Conservation (phyloP, 2,329 filamentous ascomycete genomes). For the Nemania sp. region DNA sequence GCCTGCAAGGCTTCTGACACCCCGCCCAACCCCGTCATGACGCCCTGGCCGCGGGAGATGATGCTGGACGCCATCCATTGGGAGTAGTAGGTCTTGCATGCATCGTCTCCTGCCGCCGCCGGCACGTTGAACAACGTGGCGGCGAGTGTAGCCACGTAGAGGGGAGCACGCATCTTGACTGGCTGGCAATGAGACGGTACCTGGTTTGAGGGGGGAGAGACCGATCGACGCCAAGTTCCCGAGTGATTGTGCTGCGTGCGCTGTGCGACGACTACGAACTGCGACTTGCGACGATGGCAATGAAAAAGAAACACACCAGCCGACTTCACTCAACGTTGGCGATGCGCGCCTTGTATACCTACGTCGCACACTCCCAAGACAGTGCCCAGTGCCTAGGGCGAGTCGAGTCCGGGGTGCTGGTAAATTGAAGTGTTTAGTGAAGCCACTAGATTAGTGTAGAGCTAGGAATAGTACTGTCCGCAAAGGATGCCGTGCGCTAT, state of each 20-base stretch:
- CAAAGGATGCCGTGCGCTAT: background rate
- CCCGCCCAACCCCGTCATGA: slow-evolving; percentile 49
- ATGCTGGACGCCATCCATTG: slow-evolving; percentile 51
- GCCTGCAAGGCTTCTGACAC: slow-evolving; percentile 50
- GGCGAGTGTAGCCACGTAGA: slow-evolving; percentile 34
- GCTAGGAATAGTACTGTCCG: slow-evolving; percentile 1
- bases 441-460: slow-evolving; percentile 18
- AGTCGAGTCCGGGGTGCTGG: slow-evolving; percentile 19
- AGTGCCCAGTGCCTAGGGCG: background rate
- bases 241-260: background rate
- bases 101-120: slow-evolving; percentile 6
- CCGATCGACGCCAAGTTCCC: background rate
- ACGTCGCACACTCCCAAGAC: background rate
- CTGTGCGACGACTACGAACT: background rate
- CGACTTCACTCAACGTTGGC: slow-evolving; percentile 6
- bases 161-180: slow-evolving; percentile 38
- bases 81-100: slow-evolving; percentile 37
- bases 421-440: slow-evolving; percentile 16
- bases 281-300: slow-evolving; percentile 8
- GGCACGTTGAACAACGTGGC: slow-evolving; percentile 36
- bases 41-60: slow-evolving; percentile 51
- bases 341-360: slow-evolving; percentile 27
- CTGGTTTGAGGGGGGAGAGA: background rate
- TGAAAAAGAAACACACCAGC: slow-evolving; percentile 7
- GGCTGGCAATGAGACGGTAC: slow-evolving; percentile 2